Base-by-base conservation (phyloP, 768 basidiomycete species). In the Amanita rubescens region DNA sequence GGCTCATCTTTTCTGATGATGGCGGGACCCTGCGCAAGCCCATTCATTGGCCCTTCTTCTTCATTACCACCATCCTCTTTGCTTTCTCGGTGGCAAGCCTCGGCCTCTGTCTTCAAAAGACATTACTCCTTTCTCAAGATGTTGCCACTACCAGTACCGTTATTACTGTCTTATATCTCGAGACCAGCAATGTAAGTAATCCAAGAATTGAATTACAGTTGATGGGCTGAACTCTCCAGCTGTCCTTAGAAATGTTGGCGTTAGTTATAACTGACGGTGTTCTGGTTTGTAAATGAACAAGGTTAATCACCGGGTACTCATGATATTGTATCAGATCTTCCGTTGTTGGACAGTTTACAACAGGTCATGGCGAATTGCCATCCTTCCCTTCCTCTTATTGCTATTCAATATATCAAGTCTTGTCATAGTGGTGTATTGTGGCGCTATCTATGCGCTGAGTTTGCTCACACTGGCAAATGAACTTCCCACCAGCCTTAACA, bases 261-360 rank as follows among this genome's bases (percentile, higher is more conserved):
- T 42, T 20, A 1, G 43, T 53, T 15, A 45, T 45, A 12, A 27
- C 24, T 38, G 51, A 53, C 19, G 32, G n/a, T 6, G 43, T 45
- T 5, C 32, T 53, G 51, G 51, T 53, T 9, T 10, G 43, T 53
- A 8, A 33, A 3, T 9, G 11, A n/a, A 15, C 3, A 45, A 10
- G 20, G 8, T 32, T 17, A 27, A 12, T 30, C 9, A 15, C 32
- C 8, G 27, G 27, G 19, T 27, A 19, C 15, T 25, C 11, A n/a
- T 20, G n/a, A 35, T 25, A 20, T 3, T 5, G 6, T 25, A 20
- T 5, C 34, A 53, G 51, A 45, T 53, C 35, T 46, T 9, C 24
- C 51, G 51, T 10, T 53, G 51, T 17, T 53, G 51, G 51, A 14
- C 35, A n/a, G 34, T 53, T 24, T 53, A 53, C 32, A 0, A 11